phyloP scores from a whole-genome alignment of 2,329 filamentous ascomycete genomes.

The Penicillium sp. region DNA sequence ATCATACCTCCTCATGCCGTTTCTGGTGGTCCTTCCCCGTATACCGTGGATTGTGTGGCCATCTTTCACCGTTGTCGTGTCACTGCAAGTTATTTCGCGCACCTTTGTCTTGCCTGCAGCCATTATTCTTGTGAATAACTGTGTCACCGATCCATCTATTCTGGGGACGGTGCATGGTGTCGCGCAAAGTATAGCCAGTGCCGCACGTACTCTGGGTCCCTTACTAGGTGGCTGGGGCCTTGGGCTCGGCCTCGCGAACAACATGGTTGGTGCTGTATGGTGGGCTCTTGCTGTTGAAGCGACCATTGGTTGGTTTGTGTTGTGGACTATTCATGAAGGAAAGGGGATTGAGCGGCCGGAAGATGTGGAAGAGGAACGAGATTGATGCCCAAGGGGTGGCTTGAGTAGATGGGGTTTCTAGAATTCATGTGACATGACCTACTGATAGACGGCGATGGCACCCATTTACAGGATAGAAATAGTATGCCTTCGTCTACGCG shows the following conservation, averaged over 20 bases:
- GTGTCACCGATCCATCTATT: constrained; percentile 55
- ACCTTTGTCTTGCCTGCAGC: constrained; percentile 65
- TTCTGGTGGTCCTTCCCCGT: constrained; percentile 66
- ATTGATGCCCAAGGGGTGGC: background rate
- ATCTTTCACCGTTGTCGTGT: constrained; percentile 61
- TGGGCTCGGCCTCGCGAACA: constrained; percentile 53
- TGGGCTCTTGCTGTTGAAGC: constrained; percentile 57
- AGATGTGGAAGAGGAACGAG: constrained; percentile 16
- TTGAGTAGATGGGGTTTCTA: background rate
- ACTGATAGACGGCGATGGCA: background rate
- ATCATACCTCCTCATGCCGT: constrained; percentile 68
- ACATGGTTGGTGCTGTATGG: constrained; percentile 58
- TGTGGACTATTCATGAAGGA: constrained; percentile 64
- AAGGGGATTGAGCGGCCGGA: constrained; percentile 56
- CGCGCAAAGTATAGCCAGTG: constrained; percentile 56
- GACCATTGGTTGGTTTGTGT: constrained; percentile 56
- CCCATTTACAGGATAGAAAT: background rate
- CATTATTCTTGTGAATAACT: constrained; percentile 62
- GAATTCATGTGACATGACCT: background rate
- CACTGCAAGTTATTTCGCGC: constrained; percentile 68
- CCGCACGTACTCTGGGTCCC: constrained; percentile 56
- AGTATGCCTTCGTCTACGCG: no score
- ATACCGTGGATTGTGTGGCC: constrained; percentile 58
- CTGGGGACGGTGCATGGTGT: constrained; percentile 60
- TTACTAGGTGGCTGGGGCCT: constrained; percentile 55